A percentile compares a stretch with the other conserved stretches of the same genome.
Evolutionary conservation across 495 filamentous ascomycete species (phyloP).

Genomic region (Letharia lupina): DNA sequence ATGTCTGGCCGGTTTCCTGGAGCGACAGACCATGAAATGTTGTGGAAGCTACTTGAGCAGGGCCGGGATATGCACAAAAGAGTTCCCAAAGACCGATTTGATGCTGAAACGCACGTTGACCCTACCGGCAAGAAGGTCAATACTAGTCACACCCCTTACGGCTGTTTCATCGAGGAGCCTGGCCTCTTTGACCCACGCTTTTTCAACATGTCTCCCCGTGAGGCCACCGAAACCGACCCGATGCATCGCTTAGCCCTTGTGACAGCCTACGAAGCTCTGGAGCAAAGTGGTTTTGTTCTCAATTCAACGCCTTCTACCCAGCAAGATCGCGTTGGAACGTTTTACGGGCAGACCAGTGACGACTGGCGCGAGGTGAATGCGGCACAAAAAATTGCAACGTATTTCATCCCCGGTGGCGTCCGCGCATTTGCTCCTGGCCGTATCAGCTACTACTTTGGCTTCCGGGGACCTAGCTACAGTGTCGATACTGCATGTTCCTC

Average conservation of each 20-base stretch:
- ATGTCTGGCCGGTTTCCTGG: slow-evolving; percentile 30
- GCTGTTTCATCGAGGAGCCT: slow-evolving; percentile 28
- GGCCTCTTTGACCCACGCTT: slow-evolving; percentile 18
- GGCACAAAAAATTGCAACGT: slow-evolving; percentile 26
- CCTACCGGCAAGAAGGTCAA: slow-evolving; percentile 28
- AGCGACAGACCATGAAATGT: slow-evolving; percentile 9
- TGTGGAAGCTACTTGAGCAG: slow-evolving; percentile 11
- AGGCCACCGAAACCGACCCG: slow-evolving; percentile 34
- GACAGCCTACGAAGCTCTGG: slow-evolving; percentile 36
- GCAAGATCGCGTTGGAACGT: slow-evolving; percentile 9
- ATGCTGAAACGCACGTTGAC: slow-evolving; percentile 27
- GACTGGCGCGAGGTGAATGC: slow-evolving; percentile 20
- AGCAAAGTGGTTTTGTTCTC: slow-evolving; percentile 26
- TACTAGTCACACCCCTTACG: slow-evolving; percentile 27
- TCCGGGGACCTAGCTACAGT: slow-evolving; percentile 61
- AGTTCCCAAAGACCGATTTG: slow-evolving; percentile 25
- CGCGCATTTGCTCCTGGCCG: slow-evolving; percentile 27
- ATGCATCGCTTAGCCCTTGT: slow-evolving; percentile 31
- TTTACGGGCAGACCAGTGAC: slow-evolving; percentile 12
- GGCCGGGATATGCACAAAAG: slow-evolving; percentile 8
- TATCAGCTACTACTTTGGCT: slow-evolving; percentile 54
- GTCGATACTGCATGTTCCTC: slow-evolving; percentile 75
- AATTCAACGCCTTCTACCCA: slow-evolving; percentile 10
- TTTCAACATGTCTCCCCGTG: slow-evolving; percentile 20
- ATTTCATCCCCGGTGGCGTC: slow-evolving; percentile 27